A percentile compares a stretch with the other conserved stretches of the same genome.
These are phyloP conservation scores for Zoysia pacifica DNA, from an alignment of 176 grass and related monocot species.

Conservation along the genomic window DNA sequence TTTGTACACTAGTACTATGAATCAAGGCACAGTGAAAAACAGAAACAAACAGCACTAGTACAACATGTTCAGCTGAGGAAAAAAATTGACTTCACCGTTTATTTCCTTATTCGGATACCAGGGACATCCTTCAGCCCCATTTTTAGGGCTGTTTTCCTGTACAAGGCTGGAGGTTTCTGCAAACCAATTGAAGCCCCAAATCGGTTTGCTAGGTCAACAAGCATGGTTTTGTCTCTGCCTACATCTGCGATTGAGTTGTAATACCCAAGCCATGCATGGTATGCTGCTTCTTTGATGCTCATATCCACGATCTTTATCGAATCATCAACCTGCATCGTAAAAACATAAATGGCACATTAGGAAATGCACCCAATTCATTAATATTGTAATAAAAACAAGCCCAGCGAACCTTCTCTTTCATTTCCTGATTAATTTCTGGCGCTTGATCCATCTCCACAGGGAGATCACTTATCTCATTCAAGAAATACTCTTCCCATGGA, in stretches of 20 bases:
- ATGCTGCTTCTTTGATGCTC: conserved; percentile 89
- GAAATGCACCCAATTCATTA: neutral
- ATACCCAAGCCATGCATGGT: conserved; percentile 89
- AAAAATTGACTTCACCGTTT: neutral
- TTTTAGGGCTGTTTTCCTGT: conserved; percentile 79
- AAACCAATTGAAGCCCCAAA: conserved; percentile 75
- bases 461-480: conserved; percentile 82
- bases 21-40: neutral
- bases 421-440: conserved; percentile 59
- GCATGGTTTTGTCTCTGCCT: conserved; percentile 71
- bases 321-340: conserved; percentile 64
- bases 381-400: conserved; percentile 1
- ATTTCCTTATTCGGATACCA: conserved; percentile 87
- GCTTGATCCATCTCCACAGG: conserved; percentile 57
- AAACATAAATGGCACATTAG: neutral
- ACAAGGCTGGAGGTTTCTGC: conserved; percentile 67
- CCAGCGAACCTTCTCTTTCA: conserved; percentile 67
- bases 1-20: neutral
- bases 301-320: conserved; percentile 77
- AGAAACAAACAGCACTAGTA: neutral
- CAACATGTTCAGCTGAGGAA: neutral
- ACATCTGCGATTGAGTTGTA: conserved; percentile 74
- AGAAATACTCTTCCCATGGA: conserved; percentile 93
- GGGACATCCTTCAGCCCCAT: conserved; percentile 90
- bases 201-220: conserved; percentile 72